Percentiles rank a stretch among this genome's conserved stretches.
These are phyloP conservation scores for Patellaria atrata DNA, from an alignment of 495 filamentous ascomycete genomes.

Conservation along the genomic window DNA sequence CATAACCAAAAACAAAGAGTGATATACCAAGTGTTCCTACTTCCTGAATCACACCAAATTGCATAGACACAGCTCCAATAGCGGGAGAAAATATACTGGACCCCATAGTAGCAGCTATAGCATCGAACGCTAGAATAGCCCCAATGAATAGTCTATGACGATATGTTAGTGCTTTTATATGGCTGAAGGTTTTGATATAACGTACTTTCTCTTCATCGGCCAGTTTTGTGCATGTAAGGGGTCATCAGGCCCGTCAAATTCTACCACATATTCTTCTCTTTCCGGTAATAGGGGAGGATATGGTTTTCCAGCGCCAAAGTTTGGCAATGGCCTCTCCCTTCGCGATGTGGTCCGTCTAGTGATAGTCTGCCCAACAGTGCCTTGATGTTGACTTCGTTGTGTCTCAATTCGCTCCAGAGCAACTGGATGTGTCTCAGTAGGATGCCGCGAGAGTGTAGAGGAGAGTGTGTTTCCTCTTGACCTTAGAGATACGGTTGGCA, in stretches of 20 bases:
- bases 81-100: conserved; percentile 21
- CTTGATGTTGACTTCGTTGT: conserved; percentile 6
- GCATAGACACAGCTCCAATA: not conserved
- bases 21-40: conserved; percentile 21
- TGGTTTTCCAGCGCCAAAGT: conserved; percentile 23
- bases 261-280: conserved; percentile 34
- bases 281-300: conserved; percentile 32
- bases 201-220: conserved; percentile 21
- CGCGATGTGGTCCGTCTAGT: not conserved
- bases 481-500: not conserved
- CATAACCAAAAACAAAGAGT: conserved; percentile 26
- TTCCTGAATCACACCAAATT: conserved; percentile 7
- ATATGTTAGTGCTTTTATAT: not conserved
- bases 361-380: conserved; percentile 4
- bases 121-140: conserved; percentile 23
- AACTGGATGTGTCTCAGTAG: conserved; percentile 11
- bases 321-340: conserved; percentile 10
- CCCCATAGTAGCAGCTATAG: conserved; percentile 22
- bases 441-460: conserved; percentile 4
- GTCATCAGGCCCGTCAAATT: conserved; percentile 38
- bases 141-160: conserved; percentile 12
- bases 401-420: conserved; percentile 12
- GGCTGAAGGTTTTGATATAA: conserved; percentile 21
- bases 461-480: not conserved
- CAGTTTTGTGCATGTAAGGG: conserved; percentile 42